These are phyloP conservation scores for Aspergillus quadrilineatus DNA, from an alignment of 2,329 filamentous ascomycete species.

Conservation along the genomic window DNA sequence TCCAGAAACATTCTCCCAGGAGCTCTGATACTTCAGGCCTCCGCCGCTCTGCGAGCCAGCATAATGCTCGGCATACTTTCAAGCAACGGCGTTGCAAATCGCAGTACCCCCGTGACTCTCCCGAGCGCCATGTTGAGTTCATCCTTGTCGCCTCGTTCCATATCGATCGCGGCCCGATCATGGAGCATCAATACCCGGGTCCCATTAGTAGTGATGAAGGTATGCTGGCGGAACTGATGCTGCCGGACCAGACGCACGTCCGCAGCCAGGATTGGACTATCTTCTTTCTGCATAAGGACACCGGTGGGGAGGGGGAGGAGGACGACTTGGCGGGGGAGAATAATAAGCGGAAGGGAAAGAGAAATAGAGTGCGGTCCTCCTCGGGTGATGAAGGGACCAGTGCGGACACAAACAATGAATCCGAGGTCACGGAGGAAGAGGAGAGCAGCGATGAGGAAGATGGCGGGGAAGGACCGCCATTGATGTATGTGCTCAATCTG, in stretches of 20 bases:
- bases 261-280: slow-evolving; percentile 98
- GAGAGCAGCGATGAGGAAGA: slow-evolving; percentile 62
- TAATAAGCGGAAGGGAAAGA: slow-evolving; percentile 46
- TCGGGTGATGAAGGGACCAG: slow-evolving; percentile 46
- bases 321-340: slow-evolving; percentile 54
- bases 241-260: slow-evolving; percentile 93
- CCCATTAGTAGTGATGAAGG: slow-evolving; percentile 96
- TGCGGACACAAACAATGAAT: slow-evolving; percentile 52
- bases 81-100: slow-evolving; percentile 62
- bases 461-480: slow-evolving; percentile 76
- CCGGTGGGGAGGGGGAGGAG: slow-evolving; percentile 77
- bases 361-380: slow-evolving; percentile 45
- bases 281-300: slow-evolving; percentile 97
- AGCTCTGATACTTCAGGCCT: slow-evolving; percentile 41
- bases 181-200: slow-evolving; percentile 97
- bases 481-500: slow-evolving; percentile 95
- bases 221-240: slow-evolving; percentile 97
- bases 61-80: slow-evolving; percentile 42
- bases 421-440: slow-evolving; percentile 43
- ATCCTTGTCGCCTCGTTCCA: slow-evolving; percentile 97
- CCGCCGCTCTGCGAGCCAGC: slow-evolving; percentile 36
- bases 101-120: slow-evolving; percentile 71
- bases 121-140: slow-evolving; percentile 96
- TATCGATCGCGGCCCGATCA: slow-evolving; percentile 90
- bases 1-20: slow-evolving; percentile 52